Evolutionary conservation across 805 yeast species (phyloP), one percentile per base, ranked within the genome.

Genomic region (Kodamaea laetipori): DNA sequence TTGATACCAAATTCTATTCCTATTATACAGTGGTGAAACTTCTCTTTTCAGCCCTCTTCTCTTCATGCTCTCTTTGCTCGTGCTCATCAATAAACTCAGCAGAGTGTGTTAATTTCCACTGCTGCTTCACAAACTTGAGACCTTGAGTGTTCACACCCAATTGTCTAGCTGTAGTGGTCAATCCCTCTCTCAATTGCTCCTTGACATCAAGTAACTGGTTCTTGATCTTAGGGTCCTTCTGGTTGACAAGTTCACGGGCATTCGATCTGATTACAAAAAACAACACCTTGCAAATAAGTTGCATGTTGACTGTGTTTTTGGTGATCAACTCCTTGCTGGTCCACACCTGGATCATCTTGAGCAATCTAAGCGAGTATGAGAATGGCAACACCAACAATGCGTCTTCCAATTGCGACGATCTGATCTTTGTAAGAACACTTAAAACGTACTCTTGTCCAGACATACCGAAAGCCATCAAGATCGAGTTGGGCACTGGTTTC

Each of bases 371-470:
- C 2, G 90, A 83, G 63, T 83, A 85, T 8, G 95, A 88, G 57
- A 92, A 90, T 24, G 99, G 97, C 42, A 94, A 71, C 1, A 94
- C 95, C 37, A 94, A 66, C 43, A 94, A 73, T 1, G 98, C 96
- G 65, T 94, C 99, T 55, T 92, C 97, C 26, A 94, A 67, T 56
- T 92, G 96, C 0, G 95, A 77, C 0, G 96, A 80, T 54, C 77
- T 84, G 60, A 94, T 87, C 56, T 81, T 81, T 27, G 70, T 58
- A 11, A 92, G 61, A 0, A 83, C 82, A 36, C 82, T 83, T 67
- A 92, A 72, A 16, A 94, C 90, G 56, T 92, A 85, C 47, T 81
- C 80, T 45, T 81, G 86, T 1, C 97, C 95, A 4, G 78, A 67
- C 48, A 84, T 74, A 39, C 79, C 77, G 48, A 86, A 73, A 2